Evolutionary conservation across 805 yeast species (phyloP), one percentile per base, ranked within the genome.

Genomic region (Komagataella ulmi): DNA sequence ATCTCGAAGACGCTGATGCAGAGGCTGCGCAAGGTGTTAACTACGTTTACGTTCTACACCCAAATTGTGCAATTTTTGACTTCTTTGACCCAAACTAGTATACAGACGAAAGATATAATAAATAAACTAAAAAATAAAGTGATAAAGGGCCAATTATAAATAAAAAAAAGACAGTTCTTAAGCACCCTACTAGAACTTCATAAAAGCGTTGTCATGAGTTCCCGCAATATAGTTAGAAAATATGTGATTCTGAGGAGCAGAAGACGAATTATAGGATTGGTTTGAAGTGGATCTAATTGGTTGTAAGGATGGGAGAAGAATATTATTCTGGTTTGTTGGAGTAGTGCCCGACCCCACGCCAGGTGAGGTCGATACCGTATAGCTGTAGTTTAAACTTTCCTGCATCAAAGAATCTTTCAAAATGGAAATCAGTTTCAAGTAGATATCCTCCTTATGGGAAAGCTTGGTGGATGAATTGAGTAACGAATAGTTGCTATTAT

Each of bases 41-140:
- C 51, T 56, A 72, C 53, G 69, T 77, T 14, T 79, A 75, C 56
- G 78, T 79, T 40, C 65, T 79, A 52, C 95, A 88, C 70, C 96
- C 96, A 52, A 88, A 88, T 65, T 85, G 90, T 68, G 85, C 89
- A 17, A 78, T 85, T 53, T 74, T 83, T 57, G 95, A 86, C 58
- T 75, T 77, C 63, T 73, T 78, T 55, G 81, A 77, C 54, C 76
- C 66, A 54, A 54, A 18, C 19, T 44, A 44, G 46, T 44, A 7
- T 18, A 44, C 46, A 19, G 23, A 18, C 46, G 46, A 44, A 46
- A 19, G 23, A n/a, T 46, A 19, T 21, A 17, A 21, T 17, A 17
- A 46, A 17, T 17, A 46, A 46, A 46, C 24, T 18, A 46, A 46
- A 46, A n/a, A 8, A n/a, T 3, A 17, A 18, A 18, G 18, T 21